Evolutionary conservation across 2,329 filamentous ascomycete genomes (phyloP), one percentile per base, ranked within the genome.

Genomic region (Fusarium kyushuense): DNA sequence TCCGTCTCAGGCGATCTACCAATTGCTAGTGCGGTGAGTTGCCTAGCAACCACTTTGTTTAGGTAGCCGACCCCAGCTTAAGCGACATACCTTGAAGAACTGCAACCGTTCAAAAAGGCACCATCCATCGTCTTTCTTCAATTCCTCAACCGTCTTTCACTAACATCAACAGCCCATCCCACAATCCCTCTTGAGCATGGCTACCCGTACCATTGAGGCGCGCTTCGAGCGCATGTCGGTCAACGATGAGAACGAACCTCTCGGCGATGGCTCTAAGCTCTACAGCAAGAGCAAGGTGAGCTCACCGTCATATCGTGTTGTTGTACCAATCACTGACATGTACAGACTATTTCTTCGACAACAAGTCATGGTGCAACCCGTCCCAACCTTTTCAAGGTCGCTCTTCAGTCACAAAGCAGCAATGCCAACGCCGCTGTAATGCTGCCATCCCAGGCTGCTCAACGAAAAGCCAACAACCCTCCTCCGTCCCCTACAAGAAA

Each of bases 151-250:
- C 41, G 45, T 48, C 52, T 43, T 49, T 54, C 64, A 71, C 72
- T 74, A 74, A 72, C 71, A 67, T 63, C 51, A 62, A 63, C 65
- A 71, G 63, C 38, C 41, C 23, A 41, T 35, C 30, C 51, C 36
- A 42, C 12, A 29, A 21, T 11, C 35, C 40, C 38, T 30, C 27
- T 54, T 21, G 58, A 72, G 66, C 63, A 89, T 95, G 92, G 88
- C 94, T 69, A 87, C 92, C 61, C 88, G 92, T 72, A 89, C 88
- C 52, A 85, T 98, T 46, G 95, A 97, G 82, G 85, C 92, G 80
- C 92, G 92, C 74, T 93, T 98, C 76, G 94, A 97, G 88, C 90
- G 90, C 79, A 88, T 97, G 82, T 91, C 92, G 21, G 92, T 97
- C 66, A 91, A 92, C 73, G 94, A 97, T 76, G 94, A 97, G 80